phyloP scores from a whole-genome alignment of 139 green algal species.

The Picochlorum sp. region DNA sequence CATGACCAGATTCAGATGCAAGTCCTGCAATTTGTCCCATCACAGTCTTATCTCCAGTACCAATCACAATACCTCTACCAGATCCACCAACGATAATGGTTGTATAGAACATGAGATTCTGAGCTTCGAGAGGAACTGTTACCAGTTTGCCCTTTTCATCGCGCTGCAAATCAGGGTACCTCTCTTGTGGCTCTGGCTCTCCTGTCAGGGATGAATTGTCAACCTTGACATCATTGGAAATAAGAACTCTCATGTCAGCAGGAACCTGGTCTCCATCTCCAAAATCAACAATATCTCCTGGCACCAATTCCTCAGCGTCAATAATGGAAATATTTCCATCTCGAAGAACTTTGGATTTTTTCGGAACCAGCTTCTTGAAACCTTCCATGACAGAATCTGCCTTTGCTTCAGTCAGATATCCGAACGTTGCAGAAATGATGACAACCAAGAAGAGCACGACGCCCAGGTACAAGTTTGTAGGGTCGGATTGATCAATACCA shows the following conservation, averaged over 20 bases:
- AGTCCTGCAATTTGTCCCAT: constrained; percentile 74
- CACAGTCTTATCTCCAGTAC: constrained; percentile 74
- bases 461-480: constrained; percentile 64
- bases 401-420: constrained; percentile 56
- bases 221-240: constrained; percentile 50
- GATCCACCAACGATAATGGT: constrained; percentile 45
- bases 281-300: constrained; percentile 89
- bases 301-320: constrained; percentile 72
- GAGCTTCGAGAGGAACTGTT: constrained; percentile 40
- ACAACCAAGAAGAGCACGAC: constrained; percentile 45
- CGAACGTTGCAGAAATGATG: constrained; percentile 49
- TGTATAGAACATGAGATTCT: constrained; percentile 61
- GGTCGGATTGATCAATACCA: constrained; percentile 44
- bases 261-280: constrained; percentile 84
- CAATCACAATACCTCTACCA: constrained; percentile 49
- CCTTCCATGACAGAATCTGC: constrained; percentile 60
- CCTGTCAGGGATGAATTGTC: constrained; percentile 90
- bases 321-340: constrained; percentile 54
- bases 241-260: constrained; percentile 75
- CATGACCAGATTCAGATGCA: constrained; percentile 23
- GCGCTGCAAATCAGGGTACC: constrained; percentile 67
- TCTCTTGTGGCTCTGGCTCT: constrained; percentile 59
- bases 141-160: constrained; percentile 45
- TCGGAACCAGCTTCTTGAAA: constrained; percentile 63
- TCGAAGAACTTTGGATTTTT: constrained; percentile 59